These are phyloP conservation scores for Septoria linicola DNA, from an alignment of 2,329 filamentous ascomycete genomes.

Conservation along the genomic window DNA sequence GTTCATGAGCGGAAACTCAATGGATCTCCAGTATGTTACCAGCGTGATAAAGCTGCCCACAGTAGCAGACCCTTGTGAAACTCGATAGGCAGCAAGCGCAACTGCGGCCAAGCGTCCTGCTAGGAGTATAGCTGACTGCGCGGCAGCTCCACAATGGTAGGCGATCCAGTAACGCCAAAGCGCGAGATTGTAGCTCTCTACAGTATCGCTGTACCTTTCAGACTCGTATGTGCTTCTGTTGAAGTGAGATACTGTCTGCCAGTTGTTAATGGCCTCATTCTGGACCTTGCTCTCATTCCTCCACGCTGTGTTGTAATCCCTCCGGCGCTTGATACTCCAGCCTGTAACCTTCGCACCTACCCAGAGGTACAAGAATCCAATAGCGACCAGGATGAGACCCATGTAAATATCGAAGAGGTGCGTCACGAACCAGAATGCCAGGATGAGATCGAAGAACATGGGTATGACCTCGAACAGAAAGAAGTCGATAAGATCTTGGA, in stretches of 20 bases:
- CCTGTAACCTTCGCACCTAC: constrained; percentile 47
- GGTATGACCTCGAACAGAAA: constrained; percentile 61
- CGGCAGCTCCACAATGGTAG: constrained; percentile 39
- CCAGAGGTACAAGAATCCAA: constrained; percentile 54
- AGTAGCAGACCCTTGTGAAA: constrained; percentile 50
- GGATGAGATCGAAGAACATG: constrained; percentile 60
- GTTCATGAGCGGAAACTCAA: constrained; percentile 50
- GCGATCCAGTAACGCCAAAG: constrained; percentile 33
- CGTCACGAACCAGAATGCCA: constrained; percentile 62
- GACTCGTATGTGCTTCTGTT: constrained; percentile 57
- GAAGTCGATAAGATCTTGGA: constrained; percentile 60
- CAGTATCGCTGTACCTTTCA: constrained; percentile 47
- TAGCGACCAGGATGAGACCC: constrained; percentile 50
- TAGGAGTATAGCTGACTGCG: constrained; percentile 50
- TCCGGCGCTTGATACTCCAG: constrained; percentile 39
- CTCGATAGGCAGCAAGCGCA: constrained; percentile 55
- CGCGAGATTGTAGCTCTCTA: constrained; percentile 40
- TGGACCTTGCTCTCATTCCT: constrained; percentile 55
- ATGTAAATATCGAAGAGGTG: constrained; percentile 63
- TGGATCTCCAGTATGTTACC: constrained; percentile 60
- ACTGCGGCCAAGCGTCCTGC: constrained; percentile 51
- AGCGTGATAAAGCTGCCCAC: constrained; percentile 65
- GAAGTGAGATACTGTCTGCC: constrained; percentile 61
- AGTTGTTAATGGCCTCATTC: constrained; percentile 60
- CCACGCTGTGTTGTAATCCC: constrained; percentile 36